Base-by-base conservation (phyloP, 2,329 filamentous ascomycete genomes). In the Colletotrichum tabaci region DNA sequence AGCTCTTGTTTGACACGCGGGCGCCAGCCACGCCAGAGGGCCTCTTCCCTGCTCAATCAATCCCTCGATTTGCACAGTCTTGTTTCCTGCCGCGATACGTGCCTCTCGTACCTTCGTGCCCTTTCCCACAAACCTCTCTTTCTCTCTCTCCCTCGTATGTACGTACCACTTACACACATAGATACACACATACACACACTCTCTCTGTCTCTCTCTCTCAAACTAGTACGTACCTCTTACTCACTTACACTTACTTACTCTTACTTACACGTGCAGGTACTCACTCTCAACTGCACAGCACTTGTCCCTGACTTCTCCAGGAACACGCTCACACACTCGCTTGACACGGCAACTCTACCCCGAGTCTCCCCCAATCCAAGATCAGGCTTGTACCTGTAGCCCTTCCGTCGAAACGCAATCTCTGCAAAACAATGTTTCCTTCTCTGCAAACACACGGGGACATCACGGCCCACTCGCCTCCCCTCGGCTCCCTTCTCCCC, bases 341-440 rank as follows among this genome's bases (percentile, higher is more conserved):
- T 38, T 15, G 8, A 50, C n/a, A 18, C 60, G 35, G 47, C 44
- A 62, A 53, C 47, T 52, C 47, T 18, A 18, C 35, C 58, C 18
- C 7, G 18, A 61, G 9, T 35, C 15, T 23, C 8, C 44, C 44
- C 7, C 30, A 7, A 30, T 30, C 30, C 30, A 30, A 8, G 30
- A 30, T 30, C 1, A 30, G 30, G 30, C 30, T 30, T 6, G 30
- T 30, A 30, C 7, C 30, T 30, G 30, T 8, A 30, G 30, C 30
- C 7, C 30, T 68, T 67, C 58, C 68, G 47, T 67, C 26, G 65
- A 68, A 68, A 71, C 57, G 58, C 65, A 55, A 63, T 63, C n/a
- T 67, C 38, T 58, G 57, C 52, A 68, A 71, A 71, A 68, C 68
- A 68, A 52, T 71, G 68, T 68, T 71, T 71, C 44, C 58, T 67